These are phyloP conservation scores for Tothia fuscella DNA, from an alignment of 2,329 filamentous ascomycete species.

Conservation along the genomic window DNA sequence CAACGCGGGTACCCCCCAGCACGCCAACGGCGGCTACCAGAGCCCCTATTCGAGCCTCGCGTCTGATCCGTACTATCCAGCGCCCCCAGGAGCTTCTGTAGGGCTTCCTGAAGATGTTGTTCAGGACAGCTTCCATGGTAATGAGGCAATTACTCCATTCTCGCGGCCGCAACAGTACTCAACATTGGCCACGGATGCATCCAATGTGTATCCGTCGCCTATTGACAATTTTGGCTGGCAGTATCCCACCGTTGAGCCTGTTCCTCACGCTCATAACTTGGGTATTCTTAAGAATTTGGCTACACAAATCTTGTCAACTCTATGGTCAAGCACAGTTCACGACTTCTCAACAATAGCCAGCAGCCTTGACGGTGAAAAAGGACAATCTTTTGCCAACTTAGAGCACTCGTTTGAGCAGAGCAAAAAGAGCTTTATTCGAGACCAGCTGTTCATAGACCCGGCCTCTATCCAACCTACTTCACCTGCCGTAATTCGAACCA, in stretches of 20 bases:
- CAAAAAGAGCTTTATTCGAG: slow-evolving; percentile 5
- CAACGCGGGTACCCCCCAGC: slow-evolving; percentile 1
- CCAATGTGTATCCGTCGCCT: slow-evolving; percentile 10
- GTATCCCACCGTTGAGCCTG: slow-evolving; percentile 6
- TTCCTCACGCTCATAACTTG: slow-evolving; percentile 10
- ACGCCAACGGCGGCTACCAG: slow-evolving; percentile 6
- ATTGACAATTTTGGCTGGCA: slow-evolving; percentile 9
- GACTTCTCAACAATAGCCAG: slow-evolving; percentile 5
- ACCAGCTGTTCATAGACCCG: slow-evolving; percentile 3
- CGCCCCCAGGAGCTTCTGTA: neutral
- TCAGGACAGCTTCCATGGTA: slow-evolving; percentile 1
- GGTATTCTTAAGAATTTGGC: slow-evolving; percentile 10
- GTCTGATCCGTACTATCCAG: slow-evolving; percentile 3
- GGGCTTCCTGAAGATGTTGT: slow-evolving; percentile 2
- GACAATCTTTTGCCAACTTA: slow-evolving; percentile 10
- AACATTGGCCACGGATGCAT: neutral
- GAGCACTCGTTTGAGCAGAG: slow-evolving; percentile 10
- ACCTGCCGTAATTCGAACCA: neutral
- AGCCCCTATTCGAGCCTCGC: slow-evolving; percentile 9
- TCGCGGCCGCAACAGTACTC: slow-evolving; percentile 1
- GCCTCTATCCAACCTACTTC: neutral
- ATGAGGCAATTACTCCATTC: too few species aligned
- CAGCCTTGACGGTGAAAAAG: slow-evolving; percentile 3
- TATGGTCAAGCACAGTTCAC: slow-evolving; percentile 2
- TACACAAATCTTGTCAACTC: slow-evolving; percentile 10